Evolutionary conservation across 352 stramenopile species (phyloP).

Genomic region (Phytophthora fragariae): DNA sequence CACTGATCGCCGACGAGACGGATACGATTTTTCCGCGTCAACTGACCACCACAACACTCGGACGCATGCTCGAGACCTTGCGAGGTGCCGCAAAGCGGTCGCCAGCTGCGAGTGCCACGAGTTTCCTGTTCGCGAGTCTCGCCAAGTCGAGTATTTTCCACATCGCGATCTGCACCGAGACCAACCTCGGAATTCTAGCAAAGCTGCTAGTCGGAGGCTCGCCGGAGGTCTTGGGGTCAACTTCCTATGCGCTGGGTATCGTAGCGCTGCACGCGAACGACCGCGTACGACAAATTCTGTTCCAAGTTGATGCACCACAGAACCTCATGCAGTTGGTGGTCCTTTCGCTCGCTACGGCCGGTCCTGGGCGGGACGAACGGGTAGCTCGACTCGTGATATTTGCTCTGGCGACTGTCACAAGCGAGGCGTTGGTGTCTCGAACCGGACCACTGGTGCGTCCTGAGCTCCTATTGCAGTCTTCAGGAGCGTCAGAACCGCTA

Average conservation of each 20-base stretch:
- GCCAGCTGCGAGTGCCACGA: slow-evolving; percentile 53
- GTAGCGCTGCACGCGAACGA: slow-evolving; percentile 49
- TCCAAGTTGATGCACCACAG: slow-evolving; percentile 53
- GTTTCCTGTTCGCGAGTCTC: slow-evolving; percentile 69
- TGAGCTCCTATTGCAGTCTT: slow-evolving; percentile 16
- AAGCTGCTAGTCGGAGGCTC: slow-evolving; percentile 72
- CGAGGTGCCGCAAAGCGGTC: slow-evolving; percentile 73
- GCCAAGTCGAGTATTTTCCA: slow-evolving; percentile 62
- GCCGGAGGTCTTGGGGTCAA: slow-evolving; percentile 54
- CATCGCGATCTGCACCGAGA: slow-evolving; percentile 49
- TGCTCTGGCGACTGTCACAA: slow-evolving; percentile 47
- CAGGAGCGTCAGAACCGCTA: slow-evolving; percentile 21
- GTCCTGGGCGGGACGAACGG: slow-evolving; percentile 39
- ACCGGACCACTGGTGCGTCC: slow-evolving; percentile 23
- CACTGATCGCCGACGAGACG: slow-evolving; percentile 64
- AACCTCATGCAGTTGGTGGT: slow-evolving; percentile 63
- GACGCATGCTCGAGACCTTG: slow-evolving; percentile 67
- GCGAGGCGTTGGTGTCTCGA: slow-evolving; percentile 38
- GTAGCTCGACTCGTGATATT: slow-evolving; percentile 56
- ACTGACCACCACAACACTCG: slow-evolving; percentile 31
- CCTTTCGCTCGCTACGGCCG: slow-evolving; percentile 12
- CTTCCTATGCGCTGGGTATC: slow-evolving; percentile 63
- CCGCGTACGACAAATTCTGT: slow-evolving; percentile 53
- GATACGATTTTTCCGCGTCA: slow-evolving; percentile 65
- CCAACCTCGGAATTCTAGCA: slow-evolving; percentile 70